Percentiles rank a stretch among this genome's conserved stretches.
phyloP scores from a whole-genome alignment of 2,329 filamentous ascomycete species.

The Bimuria novae-zelandiae region DNA sequence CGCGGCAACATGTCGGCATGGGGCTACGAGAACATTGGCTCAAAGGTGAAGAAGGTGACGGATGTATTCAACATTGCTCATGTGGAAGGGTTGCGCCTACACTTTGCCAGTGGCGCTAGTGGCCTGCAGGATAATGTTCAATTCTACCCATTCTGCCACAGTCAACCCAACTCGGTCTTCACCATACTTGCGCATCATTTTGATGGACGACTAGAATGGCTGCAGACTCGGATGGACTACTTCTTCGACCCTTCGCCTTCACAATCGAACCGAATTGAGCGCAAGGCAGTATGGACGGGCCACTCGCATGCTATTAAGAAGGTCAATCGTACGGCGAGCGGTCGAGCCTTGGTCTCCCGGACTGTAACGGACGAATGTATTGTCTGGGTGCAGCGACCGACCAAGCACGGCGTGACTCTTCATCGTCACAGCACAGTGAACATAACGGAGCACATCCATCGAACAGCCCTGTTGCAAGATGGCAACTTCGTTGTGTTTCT shows the following conservation, averaged over 20 bases:
- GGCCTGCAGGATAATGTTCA: constrained; percentile 63
- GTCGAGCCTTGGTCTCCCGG: constrained; percentile 77
- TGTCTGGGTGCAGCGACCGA: constrained; percentile 74
- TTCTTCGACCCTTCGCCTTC: constrained; percentile 75
- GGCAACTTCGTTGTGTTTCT: constrained; percentile 82
- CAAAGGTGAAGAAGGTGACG: constrained; percentile 66
- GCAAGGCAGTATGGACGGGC: constrained; percentile 77
- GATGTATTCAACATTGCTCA: constrained; percentile 87
- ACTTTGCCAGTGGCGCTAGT: constrained; percentile 42
- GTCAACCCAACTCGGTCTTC: constrained; percentile 64
- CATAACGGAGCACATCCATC: constrained; percentile 73
- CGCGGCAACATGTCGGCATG: constrained; percentile 86
- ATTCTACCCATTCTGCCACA: constrained; percentile 73
- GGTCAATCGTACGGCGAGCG: constrained; percentile 83
- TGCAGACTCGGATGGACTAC: constrained; percentile 75
- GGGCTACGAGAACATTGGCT: constrained; percentile 85
- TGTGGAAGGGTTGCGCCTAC: constrained; percentile 61
- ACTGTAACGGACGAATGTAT: constrained; percentile 79
- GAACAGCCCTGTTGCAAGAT: constrained; percentile 76
- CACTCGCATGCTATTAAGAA: constrained; percentile 82
- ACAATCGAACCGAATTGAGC: constrained; percentile 60
- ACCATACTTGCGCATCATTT: constrained; percentile 82
- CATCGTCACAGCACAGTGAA: constrained; percentile 70
- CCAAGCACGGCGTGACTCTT: constrained; percentile 58
- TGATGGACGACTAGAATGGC: constrained; percentile 81